Base-by-base conservation (phyloP, 495 filamentous ascomycete species). In the Talaromyces adpressus region DNA sequence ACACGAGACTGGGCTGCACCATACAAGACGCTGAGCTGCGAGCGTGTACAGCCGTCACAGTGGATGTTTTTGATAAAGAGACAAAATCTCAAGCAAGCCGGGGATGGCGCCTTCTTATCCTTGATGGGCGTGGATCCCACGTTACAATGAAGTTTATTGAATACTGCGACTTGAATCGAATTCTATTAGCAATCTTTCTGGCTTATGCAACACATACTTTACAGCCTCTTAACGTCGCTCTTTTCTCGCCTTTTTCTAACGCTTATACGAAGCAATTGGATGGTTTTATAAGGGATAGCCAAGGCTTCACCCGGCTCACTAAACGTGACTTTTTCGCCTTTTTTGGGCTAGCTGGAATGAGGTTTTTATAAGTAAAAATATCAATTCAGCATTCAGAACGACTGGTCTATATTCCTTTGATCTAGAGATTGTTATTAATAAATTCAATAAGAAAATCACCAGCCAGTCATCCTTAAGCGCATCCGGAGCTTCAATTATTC, bases 241-340 rank as follows among this genome's bases (percentile, higher is more conserved):
- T 61, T n/a, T 61, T 61, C 36, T 16, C 27, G 11, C 41, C 34
- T 45, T 41, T 62, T 52, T 62, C 60, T 62, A 61, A 6, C 4
- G 11, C 6, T 61, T 61, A 62, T 52, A 62, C 29, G 6, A 62
- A 62, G 18, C 29, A 62, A 62, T 52, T 62, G 41, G 60, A 62
- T 4, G 29, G 20, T 41, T 62, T 62, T 62, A 23, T 62, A 62
- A 27, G 52, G 20, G 32, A 61, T 39, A 8, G 7, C 20, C 32
- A 61, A 45, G 41, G n/a, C 7, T 61, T 34, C 12, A 57, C 25
- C 11, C 54, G 25, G 23, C 54, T 57, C 25, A 57, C 14, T 4
- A 57, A 57, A 57, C 23, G 54, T 57, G 23, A 57, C 54, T 57
- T 57, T 57, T 57, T 32, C 29, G 16, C 22, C 54, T 34, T 57